Percentiles rank a stretch among this genome's conserved stretches.
phyloP scores from a whole-genome alignment of 2,329 filamentous ascomycete species.

The Clarireedia hainanense region DNA sequence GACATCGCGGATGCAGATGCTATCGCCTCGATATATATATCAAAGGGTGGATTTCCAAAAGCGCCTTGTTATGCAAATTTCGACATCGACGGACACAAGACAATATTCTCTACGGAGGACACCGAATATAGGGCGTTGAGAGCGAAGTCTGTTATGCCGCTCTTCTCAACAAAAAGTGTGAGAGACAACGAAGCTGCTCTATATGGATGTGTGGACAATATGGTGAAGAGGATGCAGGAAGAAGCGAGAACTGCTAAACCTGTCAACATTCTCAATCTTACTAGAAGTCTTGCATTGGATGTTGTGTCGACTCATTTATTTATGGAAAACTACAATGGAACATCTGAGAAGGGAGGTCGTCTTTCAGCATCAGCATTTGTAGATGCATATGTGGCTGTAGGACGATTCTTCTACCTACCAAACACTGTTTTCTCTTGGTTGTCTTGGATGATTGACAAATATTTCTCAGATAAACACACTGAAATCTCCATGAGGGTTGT shows the following conservation, averaged over 20 bases:
- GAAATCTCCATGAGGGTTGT: constrained; percentile 31
- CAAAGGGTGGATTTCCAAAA: constrained; percentile 46
- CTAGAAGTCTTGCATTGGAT: constrained; percentile 44
- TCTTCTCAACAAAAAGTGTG: constrained; percentile 42
- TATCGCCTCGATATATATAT: constrained; percentile 40
- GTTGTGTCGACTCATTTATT: constrained; percentile 47
- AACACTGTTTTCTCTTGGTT: constrained; percentile 32
- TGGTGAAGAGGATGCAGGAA: constrained; percentile 36
- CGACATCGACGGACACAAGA: constrained; percentile 46
- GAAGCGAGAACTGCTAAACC: constrained; percentile 23
- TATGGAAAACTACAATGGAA: constrained; percentile 40
- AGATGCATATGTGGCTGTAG: constrained; percentile 45
- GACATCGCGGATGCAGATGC: constrained; percentile 29
- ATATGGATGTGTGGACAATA: constrained; percentile 34
- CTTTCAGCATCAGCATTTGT: constrained; percentile 42
- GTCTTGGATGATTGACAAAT: constrained; percentile 31
- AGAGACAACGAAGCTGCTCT: constrained; percentile 33
- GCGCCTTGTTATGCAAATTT: constrained; percentile 46
- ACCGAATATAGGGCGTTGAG: constrained; percentile 34
- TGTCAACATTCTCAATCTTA: constrained; percentile 42
- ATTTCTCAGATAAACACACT: constrained; percentile 29
- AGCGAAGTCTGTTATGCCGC: constrained; percentile 40
- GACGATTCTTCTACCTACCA: constrained; percentile 46
- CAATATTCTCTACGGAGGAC: constrained; percentile 43
- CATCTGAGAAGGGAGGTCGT: constrained; percentile 22